Conservation (phyloP, 495 filamentous ascomycete species). For the Collariella sp. region DNA sequence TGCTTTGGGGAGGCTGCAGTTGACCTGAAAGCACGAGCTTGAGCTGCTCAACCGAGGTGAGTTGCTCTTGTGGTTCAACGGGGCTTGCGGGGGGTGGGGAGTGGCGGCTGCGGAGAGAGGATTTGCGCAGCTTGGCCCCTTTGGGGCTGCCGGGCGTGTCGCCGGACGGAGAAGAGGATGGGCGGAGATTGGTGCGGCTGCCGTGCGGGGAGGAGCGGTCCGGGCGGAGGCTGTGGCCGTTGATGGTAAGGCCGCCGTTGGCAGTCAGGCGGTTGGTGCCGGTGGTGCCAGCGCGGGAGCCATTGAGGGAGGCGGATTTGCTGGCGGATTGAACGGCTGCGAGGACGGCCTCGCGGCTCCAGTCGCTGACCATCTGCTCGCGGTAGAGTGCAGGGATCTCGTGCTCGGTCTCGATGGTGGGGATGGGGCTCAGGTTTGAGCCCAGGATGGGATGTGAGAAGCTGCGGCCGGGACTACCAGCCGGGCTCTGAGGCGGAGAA, state of each 20-base stretch:
- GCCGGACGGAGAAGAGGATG: constrained; percentile 29
- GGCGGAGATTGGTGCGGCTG: constrained; percentile 35
- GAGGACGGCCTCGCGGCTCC: constrained; percentile 66
- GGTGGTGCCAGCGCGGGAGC: constrained; percentile 57
- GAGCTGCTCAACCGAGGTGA: constrained; percentile 81
- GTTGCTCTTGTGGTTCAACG: constrained; percentile 41
- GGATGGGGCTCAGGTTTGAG: constrained; percentile 32
- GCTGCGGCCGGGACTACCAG: constrained; percentile 59
- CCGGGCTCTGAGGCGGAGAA: constrained; percentile 60
- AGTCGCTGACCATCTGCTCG: constrained; percentile 60
- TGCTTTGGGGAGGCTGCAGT: constrained; percentile 23
- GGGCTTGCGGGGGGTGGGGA: constrained; percentile 47
- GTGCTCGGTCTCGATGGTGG: constrained; percentile 26
- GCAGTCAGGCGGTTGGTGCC: constrained; percentile 45
- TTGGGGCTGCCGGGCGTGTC: background rate
- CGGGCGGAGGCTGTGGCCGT: constrained; percentile 29
- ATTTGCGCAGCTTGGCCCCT: constrained; percentile 28
- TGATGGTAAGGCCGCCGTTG: constrained; percentile 40
- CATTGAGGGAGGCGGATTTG: constrained; percentile 60
- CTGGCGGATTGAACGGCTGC: constrained; percentile 58
- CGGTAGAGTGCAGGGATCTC: constrained; percentile 45
- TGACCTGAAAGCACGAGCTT: constrained; percentile 61
- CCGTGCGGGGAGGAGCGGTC: constrained; percentile 33
- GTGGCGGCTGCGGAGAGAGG: constrained; percentile 36
- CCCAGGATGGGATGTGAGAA: constrained; percentile 53